Evolutionary conservation across 768 basidiomycete genomes (phyloP).

Genomic region (Podaxis carcinomalis): DNA sequence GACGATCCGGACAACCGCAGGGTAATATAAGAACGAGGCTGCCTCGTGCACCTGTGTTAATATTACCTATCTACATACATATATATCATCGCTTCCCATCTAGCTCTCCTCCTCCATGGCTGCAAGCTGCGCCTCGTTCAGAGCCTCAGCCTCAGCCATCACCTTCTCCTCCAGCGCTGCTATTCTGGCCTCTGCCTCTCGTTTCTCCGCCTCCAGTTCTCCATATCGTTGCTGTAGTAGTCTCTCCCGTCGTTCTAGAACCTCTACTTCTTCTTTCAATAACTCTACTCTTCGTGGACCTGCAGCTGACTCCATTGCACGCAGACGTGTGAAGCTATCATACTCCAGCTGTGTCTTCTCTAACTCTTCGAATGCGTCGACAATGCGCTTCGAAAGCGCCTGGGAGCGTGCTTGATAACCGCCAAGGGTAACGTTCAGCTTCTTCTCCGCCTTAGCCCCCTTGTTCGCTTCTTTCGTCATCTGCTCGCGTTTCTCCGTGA

Average conservation of each 20-base stretch:
- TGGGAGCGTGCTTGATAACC: conserved; percentile 82
- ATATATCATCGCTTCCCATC: conserved; percentile 1
- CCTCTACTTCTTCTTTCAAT: conserved; percentile 86
- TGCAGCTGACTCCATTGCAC: conserved; percentile 64
- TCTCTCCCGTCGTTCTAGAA: conserved; percentile 71
- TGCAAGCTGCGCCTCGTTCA: conserved; percentile 74
- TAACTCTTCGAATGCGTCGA: conserved; percentile 67
- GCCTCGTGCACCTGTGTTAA: conserved; percentile 12
- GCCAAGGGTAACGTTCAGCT: conserved; percentile 80
- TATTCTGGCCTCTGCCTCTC: conserved; percentile 55
- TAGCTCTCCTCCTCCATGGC: conserved; percentile 48
- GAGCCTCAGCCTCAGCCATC: conserved; percentile 78
- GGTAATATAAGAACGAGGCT: conserved; percentile 3
- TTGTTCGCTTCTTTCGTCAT: conserved; percentile 82
- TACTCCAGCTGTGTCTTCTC: conserved; percentile 64
- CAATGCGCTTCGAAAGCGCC: conserved; percentile 58
- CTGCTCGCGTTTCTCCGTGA: conserved; percentile 58
- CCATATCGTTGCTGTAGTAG: conserved; percentile 78
- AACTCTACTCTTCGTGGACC: conserved; percentile 74
- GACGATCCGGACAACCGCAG: not conserved
- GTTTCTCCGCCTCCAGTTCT: conserved; percentile 72
- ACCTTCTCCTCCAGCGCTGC: conserved; percentile 76
- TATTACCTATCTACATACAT: conserved; percentile 7
- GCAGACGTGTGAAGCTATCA: conserved; percentile 75
- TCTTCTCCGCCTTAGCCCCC: conserved; percentile 86